Percentiles rank a stretch among this genome's conserved stretches.
Conservation (phyloP, 2,329 filamentous ascomycete genomes). For the Verruconis gallopava region DNA sequence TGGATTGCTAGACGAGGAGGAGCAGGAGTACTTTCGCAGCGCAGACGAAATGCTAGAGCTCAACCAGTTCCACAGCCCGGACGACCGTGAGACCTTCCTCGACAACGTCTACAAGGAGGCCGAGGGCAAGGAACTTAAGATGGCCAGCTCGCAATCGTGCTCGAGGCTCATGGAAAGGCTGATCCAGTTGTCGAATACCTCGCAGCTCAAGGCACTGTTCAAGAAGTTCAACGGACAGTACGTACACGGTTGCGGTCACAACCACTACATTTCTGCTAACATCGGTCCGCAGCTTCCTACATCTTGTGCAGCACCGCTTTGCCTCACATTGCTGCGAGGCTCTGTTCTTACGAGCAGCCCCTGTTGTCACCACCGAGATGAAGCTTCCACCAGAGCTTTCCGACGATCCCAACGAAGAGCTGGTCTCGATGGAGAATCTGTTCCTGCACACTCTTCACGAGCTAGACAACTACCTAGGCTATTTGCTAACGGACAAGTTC, state of each 20-base stretch:
- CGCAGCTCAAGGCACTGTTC: constrained; percentile 79
- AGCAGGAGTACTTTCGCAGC: constrained; percentile 89
- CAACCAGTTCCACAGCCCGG: constrained; percentile 69
- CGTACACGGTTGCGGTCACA: constrained; percentile 15
- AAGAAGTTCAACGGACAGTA: constrained; percentile 68
- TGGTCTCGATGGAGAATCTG: constrained; percentile 65
- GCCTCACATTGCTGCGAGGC: constrained; percentile 96
- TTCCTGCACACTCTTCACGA: constrained; percentile 77
- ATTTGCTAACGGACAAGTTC: constrained; percentile 73
- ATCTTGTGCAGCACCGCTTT: constrained; percentile 87
- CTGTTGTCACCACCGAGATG: constrained; percentile 63
- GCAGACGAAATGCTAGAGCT: constrained; percentile 82
- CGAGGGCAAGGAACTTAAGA: constrained; percentile 83
- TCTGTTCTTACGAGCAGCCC: constrained; percentile 72
- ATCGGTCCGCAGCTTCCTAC: constrained; percentile 49
- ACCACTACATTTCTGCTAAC: constrained; percentile 10
- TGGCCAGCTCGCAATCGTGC: constrained; percentile 90
- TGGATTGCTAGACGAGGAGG: constrained; percentile 79
- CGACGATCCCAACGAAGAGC: constrained; percentile 35
- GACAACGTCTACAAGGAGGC: constrained; percentile 79
- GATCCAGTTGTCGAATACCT: constrained; percentile 64
- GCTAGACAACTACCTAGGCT: constrained; percentile 72
- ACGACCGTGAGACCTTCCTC: constrained; percentile 45
- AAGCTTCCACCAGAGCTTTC: constrained; percentile 31
- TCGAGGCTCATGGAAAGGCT: constrained; percentile 85